phyloP scores from a whole-genome alignment of 768 basidiomycete genomes.

The Kwoniella dendrophila region DNA sequence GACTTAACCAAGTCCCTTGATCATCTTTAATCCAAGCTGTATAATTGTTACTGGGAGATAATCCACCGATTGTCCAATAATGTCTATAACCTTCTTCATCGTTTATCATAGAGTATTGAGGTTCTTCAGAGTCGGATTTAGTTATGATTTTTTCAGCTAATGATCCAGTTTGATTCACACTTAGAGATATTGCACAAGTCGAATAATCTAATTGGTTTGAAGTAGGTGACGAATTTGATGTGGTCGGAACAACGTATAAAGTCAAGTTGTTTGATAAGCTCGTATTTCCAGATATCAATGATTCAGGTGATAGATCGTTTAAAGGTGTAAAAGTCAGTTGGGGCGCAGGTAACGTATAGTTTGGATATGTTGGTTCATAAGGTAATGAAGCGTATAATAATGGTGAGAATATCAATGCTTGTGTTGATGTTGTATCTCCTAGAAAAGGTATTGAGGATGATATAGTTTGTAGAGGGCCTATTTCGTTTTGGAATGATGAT shows the following conservation, averaged over 20 bases:
- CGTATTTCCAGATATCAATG: constrained; percentile 9
- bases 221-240: constrained; percentile 31
- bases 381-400: constrained; percentile 29
- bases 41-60: constrained; percentile 46
- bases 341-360: constrained; percentile 53
- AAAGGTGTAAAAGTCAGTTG: constrained; percentile 24
- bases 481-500: background rate
- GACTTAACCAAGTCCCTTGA: constrained; percentile 30
- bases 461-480: constrained; percentile 42
- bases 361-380: constrained; percentile 51
- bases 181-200: constrained; percentile 31
- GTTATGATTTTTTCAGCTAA: constrained; percentile 26
- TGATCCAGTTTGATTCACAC: constrained; percentile 32
- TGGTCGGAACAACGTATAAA: constrained; percentile 47
- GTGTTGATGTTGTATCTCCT: constrained; percentile 51
- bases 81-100: constrained; percentile 44
- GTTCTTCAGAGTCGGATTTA: constrained; percentile 14
- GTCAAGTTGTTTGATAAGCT: constrained; percentile 31
- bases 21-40: constrained; percentile 48
- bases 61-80: constrained; percentile 37
- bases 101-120: constrained; percentile 33
- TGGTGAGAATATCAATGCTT: constrained; percentile 51
- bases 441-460: constrained; percentile 34
- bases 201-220: constrained; percentile 40
- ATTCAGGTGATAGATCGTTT: background rate